A percentile compares a stretch with the other conserved stretches of the same genome.
Evolutionary conservation across 2,329 filamentous ascomycete genomes (phyloP).

Genomic region (Coniochaeta hoffmannii): DNA sequence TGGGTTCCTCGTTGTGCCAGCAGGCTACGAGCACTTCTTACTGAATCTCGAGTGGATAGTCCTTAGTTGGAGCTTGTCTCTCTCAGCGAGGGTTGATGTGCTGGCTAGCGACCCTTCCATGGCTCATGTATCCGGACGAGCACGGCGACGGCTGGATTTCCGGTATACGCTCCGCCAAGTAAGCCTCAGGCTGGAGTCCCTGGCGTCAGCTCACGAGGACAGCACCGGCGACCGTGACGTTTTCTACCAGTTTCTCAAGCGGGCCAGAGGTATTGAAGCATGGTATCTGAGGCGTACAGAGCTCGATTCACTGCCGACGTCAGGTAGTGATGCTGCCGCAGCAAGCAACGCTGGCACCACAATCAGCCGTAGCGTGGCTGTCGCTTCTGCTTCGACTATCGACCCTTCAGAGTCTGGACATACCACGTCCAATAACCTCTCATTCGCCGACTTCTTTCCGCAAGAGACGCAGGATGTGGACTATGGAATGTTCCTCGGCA

Average conservation of each 20-base stretch:
- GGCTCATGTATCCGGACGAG: constrained; percentile 15
- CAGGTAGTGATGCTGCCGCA: not conserved
- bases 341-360: not conserved
- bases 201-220: constrained; percentile 6
- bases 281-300: constrained; percentile 15
- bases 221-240: constrained; percentile 12
- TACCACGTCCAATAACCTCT: not conserved
- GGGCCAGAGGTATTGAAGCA: constrained; percentile 7
- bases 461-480: not conserved
- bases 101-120: constrained; percentile 18
- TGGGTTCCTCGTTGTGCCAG: constrained; percentile 18
- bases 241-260: constrained; percentile 16
- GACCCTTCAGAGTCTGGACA: not conserved
- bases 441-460: not conserved
- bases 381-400: not conserved
- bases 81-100: constrained; percentile 22
- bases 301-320: not conserved
- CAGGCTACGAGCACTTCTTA: constrained; percentile 19
- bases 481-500: not conserved
- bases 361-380: not conserved
- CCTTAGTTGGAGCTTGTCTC: constrained; percentile 21
- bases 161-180: constrained; percentile 20
- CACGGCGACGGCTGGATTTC: constrained; percentile 22
- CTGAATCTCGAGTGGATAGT: constrained; percentile 24
- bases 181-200: constrained; percentile 18